A percentile compares a stretch with the other conserved stretches of the same genome.
Conservation (phyloP, 805 yeast species). For the Priceomyces carsonii region DNA sequence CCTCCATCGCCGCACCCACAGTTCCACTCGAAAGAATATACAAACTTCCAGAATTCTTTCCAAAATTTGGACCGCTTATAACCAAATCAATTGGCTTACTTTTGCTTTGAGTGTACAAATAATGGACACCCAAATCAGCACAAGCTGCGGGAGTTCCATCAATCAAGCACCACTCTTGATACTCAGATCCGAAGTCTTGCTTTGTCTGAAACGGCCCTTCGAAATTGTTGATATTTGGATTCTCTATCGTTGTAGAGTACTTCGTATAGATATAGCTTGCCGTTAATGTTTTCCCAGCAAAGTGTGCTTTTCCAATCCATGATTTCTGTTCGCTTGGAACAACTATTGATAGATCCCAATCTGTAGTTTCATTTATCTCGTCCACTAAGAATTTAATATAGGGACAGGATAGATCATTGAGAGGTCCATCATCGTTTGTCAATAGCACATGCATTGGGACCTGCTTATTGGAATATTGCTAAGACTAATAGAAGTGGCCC, state of each 20-base stretch:
- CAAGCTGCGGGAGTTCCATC: constrained; percentile 98
- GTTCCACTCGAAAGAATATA: constrained; percentile 93
- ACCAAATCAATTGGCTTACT: constrained; percentile 77
- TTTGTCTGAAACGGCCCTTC: constrained; percentile 69
- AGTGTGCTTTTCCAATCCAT: constrained; percentile 98
- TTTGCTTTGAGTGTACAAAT: constrained; percentile 48
- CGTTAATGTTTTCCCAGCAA: constrained; percentile 69
- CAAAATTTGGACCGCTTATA: constrained; percentile 93
- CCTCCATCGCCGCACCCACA: constrained; percentile 96
- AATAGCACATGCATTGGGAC: constrained; percentile 57
- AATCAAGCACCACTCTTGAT: constrained; percentile 81
- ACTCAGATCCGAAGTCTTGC: constrained; percentile 36
- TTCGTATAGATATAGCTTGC: constrained; percentile 64
- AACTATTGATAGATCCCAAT: constrained; percentile 83
- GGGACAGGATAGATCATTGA: constrained; percentile 76
- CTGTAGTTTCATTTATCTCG: constrained; percentile 60
- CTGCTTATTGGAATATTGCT: too few species aligned
- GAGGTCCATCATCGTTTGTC: constrained; percentile 97
- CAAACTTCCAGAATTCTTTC: constrained; percentile 86
- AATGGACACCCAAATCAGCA: constrained; percentile 84
- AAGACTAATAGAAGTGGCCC: too few species aligned
- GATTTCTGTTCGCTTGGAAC: constrained; percentile 87
- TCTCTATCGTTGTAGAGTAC: constrained; percentile 40
- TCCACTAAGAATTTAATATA: constrained; percentile 81
- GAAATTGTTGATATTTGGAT: constrained; percentile 39